phyloP scores from a whole-genome alignment of 495 filamentous ascomycete species.

The Xylaria longipes region DNA sequence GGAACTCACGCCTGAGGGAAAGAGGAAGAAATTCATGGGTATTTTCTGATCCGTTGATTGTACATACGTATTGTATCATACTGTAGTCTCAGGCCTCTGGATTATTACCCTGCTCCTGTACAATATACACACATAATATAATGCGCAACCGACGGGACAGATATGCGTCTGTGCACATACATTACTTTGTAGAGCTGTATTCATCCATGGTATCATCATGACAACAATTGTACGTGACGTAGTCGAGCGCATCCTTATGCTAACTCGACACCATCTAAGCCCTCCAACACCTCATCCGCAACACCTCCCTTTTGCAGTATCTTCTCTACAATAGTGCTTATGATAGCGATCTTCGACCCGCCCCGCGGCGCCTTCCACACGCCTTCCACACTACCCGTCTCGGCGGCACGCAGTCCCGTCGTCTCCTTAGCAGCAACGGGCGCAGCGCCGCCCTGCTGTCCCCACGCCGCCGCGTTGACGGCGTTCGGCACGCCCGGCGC shows the following conservation, averaged over 20 bases:
- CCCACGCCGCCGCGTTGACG: constrained; percentile 67
- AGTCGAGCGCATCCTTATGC: neutral
- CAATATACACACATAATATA: constrained; percentile 8
- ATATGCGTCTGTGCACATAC: neutral
- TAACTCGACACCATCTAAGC: constrained; percentile 68
- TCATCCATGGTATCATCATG: constrained; percentile 34
- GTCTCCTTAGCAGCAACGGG: constrained; percentile 50
- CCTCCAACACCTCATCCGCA: constrained; percentile 82
- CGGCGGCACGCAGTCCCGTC: constrained; percentile 50
- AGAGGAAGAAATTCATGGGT: constrained; percentile 52
- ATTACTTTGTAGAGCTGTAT: constrained; percentile 24
- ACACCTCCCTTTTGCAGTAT: constrained; percentile 75
- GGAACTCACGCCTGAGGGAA: constrained; percentile 30
- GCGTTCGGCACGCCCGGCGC: constrained; percentile 72
- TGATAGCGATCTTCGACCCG: constrained; percentile 71
- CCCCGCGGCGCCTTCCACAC: constrained; percentile 82
- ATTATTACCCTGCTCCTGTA: constrained; percentile 15
- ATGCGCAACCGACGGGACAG: constrained; percentile 13
- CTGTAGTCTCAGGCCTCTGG: neutral
- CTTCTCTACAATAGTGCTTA: constrained; percentile 71
- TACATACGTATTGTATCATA: neutral
- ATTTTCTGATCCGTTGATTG: constrained; percentile 44
- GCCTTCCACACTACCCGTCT: constrained; percentile 65
- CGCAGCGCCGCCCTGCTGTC: constrained; percentile 30
- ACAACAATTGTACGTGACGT: constrained; percentile 2